phyloP scores from a whole-genome alignment of 169 alveolate genomes.

The Cryptosporidium sp. region DNA sequence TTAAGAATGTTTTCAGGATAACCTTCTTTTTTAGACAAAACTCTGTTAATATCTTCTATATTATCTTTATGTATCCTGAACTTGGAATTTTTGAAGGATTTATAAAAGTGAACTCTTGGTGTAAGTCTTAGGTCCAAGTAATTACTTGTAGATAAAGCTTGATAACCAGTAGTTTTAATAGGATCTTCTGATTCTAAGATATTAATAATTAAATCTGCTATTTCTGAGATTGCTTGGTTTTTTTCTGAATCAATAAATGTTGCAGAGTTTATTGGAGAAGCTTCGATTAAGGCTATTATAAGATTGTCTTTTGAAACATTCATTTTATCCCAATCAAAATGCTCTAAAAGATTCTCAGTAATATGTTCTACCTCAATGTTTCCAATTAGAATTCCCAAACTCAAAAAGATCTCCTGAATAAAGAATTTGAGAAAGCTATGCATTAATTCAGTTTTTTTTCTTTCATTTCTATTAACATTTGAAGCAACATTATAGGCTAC shows the following conservation, averaged over 20 bases:
- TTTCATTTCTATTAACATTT: background rate
- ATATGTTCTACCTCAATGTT: conserved; percentile 25
- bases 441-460: background rate
- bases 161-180: background rate
- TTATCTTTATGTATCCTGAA: background rate
- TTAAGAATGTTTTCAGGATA: background rate
- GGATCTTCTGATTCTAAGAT: conserved; percentile 40
- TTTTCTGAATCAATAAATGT: conserved; percentile 12
- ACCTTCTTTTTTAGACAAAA: background rate
- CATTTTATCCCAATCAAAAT: conserved; percentile 28
- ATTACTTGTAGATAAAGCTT: background rate
- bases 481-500: conserved; percentile 31
- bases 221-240: background rate
- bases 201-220: conserved; percentile 6
- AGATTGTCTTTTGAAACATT: conserved; percentile 2
- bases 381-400: conserved; percentile 39
- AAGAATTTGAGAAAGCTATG: conserved; percentile 12
- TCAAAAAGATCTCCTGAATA: conserved; percentile 31
- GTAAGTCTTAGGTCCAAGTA: background rate
- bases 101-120: conserved; percentile 44
- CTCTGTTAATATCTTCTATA: conserved; percentile 6
- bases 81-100: background rate
- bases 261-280: conserved; percentile 38
- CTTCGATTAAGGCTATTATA: background rate
- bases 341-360: background rate